These are phyloP conservation scores for Russula vinacea DNA, from an alignment of 768 basidiomycete genomes.

Conservation along the genomic window DNA sequence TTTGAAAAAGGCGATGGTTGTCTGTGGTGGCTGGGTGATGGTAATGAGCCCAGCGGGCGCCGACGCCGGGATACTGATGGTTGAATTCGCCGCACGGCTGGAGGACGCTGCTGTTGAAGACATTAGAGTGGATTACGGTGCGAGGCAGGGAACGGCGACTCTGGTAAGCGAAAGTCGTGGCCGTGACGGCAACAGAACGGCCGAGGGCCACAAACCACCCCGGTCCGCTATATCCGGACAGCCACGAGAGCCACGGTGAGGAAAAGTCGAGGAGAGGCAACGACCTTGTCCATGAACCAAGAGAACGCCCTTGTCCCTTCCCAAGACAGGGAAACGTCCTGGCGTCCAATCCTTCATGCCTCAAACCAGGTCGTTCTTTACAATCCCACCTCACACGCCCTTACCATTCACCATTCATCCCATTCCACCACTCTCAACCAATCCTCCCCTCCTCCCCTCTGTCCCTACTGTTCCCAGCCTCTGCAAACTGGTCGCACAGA, in stretches of 20 bases:
- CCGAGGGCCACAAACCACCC: no score
- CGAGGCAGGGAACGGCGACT: neutral
- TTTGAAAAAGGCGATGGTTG: conserved; percentile 84
- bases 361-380: conserved; percentile 86
- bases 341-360: conserved; percentile 80
- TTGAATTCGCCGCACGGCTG: neutral
- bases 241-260: neutral
- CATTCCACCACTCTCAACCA: conserved; percentile 15
- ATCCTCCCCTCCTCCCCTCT: conserved; percentile 36
- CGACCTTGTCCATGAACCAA: conserved; percentile 5
- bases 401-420: conserved; percentile 51
- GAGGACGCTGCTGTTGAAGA: neutral
- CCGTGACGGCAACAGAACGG: no score
- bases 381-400: conserved; percentile 79
- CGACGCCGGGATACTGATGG: conserved; percentile 44
- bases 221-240: no score
- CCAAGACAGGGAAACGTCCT: conserved; percentile 39
- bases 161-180: neutral
- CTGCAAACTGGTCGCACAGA: conserved; percentile 41
- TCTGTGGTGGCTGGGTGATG: conserved; percentile 78
- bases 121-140: neutral
- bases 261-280: neutral
- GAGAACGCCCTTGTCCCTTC: conserved; percentile 29
- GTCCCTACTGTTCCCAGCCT: conserved; percentile 73
- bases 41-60: conserved; percentile 63